Conservation (phyloP, 2,329 filamentous ascomycete genomes). For the Venturia oleaginea region DNA sequence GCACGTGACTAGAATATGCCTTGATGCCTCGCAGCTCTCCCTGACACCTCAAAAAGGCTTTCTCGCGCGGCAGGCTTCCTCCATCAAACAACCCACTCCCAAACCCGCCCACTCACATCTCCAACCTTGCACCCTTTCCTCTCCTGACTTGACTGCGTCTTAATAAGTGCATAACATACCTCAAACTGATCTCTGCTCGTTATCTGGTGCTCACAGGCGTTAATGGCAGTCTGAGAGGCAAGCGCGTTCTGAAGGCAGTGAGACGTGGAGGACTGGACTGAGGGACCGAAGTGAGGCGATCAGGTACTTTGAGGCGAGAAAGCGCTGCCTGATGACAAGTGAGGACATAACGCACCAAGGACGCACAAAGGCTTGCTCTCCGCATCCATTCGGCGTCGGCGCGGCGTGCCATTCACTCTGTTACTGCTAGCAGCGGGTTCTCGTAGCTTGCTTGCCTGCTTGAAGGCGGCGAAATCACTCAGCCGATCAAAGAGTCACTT, state of each 20-base stretch:
- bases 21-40: not conserved
- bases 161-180: constrained; percentile 10
- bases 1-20: not conserved
- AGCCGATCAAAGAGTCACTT: not conserved
- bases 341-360: constrained; percentile 2
- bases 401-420: not conserved
- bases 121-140: constrained; percentile 10
- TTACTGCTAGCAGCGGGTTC: not conserved
- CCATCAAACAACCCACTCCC: not conserved
- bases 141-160: constrained; percentile 8
- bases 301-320: not conserved
- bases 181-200: constrained; percentile 1
- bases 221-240: constrained; percentile 7
- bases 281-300: not conserved
- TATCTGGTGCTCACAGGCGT: constrained; percentile 1
- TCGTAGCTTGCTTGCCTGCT: constrained; percentile 1
- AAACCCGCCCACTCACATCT: constrained; percentile 1
- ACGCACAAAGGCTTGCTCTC: not conserved
- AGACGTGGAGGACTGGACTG: constrained; percentile 2
- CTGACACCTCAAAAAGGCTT: not conserved
- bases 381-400: not conserved
- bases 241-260: constrained; percentile 10
- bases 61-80: not conserved
- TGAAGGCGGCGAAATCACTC: not conserved
- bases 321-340: constrained; percentile 4